Evolutionary conservation across 352 stramenopile species (phyloP).

Genomic region (Phytophthora tentaculata): DNA sequence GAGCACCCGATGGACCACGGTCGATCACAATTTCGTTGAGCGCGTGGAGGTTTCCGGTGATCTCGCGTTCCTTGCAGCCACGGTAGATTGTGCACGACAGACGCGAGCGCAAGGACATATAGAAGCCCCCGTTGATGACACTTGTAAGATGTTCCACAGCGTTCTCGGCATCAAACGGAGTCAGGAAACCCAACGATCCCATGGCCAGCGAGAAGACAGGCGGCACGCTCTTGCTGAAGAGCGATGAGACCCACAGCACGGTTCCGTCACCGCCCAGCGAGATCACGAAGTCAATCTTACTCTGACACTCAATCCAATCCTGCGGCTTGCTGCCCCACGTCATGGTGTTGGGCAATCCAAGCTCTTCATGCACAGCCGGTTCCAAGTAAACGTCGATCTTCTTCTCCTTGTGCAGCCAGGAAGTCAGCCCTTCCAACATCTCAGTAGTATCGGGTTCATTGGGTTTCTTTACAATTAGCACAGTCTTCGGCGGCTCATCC

Average conservation of each 20-base stretch:
- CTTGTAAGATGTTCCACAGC: slow-evolving; percentile 72
- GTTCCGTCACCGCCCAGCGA: slow-evolving; percentile 96
- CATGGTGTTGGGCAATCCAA: slow-evolving; percentile 56
- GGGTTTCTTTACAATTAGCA: slow-evolving; percentile 91
- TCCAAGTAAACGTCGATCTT: slow-evolving; percentile 79
- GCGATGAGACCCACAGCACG: slow-evolving; percentile 87
- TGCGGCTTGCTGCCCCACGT: slow-evolving; percentile 65
- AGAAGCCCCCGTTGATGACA: slow-evolving; percentile 84
- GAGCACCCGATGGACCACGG: slow-evolving; percentile 85
- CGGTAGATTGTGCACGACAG: slow-evolving; percentile 79
- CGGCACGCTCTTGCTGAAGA: slow-evolving; percentile 92
- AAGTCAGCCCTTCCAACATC: slow-evolving; percentile 65
- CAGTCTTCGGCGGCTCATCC: slow-evolving; percentile 80
- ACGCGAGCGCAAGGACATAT: slow-evolving; percentile 83
- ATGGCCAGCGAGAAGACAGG: slow-evolving; percentile 96
- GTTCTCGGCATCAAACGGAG: slow-evolving; percentile 89
- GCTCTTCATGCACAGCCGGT: slow-evolving; percentile 72
- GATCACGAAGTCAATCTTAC: slow-evolving; percentile 91
- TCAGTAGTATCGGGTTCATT: slow-evolving; percentile 81
- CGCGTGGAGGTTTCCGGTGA: slow-evolving; percentile 86
- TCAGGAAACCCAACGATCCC: slow-evolving; percentile 97
- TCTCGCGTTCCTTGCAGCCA: slow-evolving; percentile 56
- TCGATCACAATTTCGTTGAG: slow-evolving; percentile 99
- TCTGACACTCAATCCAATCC: slow-evolving; percentile 76
- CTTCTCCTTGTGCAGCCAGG: slow-evolving; percentile 82